These are phyloP conservation scores for Populus tremula DNA, from an alignment of 345 rosid genomes.

Conservation along the genomic window DNA sequence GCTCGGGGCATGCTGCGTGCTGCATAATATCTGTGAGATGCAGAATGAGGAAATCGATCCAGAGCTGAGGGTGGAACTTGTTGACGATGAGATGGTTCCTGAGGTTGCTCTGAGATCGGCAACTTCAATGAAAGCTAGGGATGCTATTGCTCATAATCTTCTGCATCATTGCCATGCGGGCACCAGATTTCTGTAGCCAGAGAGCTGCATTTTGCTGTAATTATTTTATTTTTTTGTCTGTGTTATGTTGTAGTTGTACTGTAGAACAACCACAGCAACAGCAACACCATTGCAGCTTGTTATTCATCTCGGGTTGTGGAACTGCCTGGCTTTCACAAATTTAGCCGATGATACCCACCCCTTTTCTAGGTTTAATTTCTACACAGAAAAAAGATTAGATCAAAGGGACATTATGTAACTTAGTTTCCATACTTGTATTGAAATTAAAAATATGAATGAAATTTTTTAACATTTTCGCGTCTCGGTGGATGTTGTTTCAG, in stretches of 20 bases:
- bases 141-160: conserved; percentile 68
- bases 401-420: conserved; percentile 16
- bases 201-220: conserved; percentile 4
- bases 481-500: too few relatives aligned
- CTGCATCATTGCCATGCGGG: conserved; percentile 75
- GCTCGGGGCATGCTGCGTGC: conserved; percentile 75
- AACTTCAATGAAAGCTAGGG: conserved; percentile 59
- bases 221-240: conserved; percentile 27
- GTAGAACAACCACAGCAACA: neutral
- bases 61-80: conserved; percentile 39
- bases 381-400: conserved; percentile 11
- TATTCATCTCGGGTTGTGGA: conserved; percentile 14
- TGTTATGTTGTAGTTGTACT: neutral
- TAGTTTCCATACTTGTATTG: conserved; percentile 6
- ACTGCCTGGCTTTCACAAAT: conserved; percentile 9
- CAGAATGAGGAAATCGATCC: conserved; percentile 50
- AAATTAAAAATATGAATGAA: conserved; percentile 16
- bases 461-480: too few relatives aligned
- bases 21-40: conserved; percentile 75
- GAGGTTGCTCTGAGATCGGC: conserved; percentile 51
- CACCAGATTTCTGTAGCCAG: conserved; percentile 48
- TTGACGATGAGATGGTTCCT: conserved; percentile 71
- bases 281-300: neutral
- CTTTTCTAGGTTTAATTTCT: conserved; percentile 15
- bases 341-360: neutral